These are phyloP conservation scores for Blastobotrys attinorum DNA, from an alignment of 805 yeast genomes.

Conservation along the genomic window DNA sequence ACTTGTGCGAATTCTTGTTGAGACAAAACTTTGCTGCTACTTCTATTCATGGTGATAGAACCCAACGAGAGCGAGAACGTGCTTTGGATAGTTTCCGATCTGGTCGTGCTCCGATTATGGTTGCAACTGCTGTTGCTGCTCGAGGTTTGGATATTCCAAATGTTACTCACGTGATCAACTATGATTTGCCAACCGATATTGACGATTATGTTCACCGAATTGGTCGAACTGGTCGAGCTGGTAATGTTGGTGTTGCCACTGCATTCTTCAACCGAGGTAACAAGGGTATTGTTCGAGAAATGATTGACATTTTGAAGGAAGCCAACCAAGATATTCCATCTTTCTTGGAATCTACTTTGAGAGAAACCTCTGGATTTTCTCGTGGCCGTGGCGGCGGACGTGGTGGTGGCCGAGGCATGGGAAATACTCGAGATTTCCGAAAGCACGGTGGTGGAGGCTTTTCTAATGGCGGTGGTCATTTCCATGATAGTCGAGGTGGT, in stretches of 20 bases:
- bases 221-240: constrained; percentile 99
- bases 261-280: constrained; percentile 97
- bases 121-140: constrained; percentile 99
- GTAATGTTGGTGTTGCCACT: constrained; percentile 97
- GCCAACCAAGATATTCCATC: constrained; percentile 97
- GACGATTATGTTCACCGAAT: constrained; percentile 99
- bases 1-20: constrained; percentile 83
- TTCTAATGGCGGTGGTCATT: constrained; percentile 25
- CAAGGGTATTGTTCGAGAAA: constrained; percentile 79
- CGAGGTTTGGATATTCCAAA: constrained; percentile 99
- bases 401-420: constrained; percentile 31
- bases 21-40: constrained; percentile 92
- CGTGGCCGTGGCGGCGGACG: constrained; percentile 47
- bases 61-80: constrained; percentile 95
- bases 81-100: constrained; percentile 90
- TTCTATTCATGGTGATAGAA: constrained; percentile 98
- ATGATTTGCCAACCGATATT: constrained; percentile 92
- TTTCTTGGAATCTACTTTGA: constrained; percentile 70
- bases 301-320: constrained; percentile 79
- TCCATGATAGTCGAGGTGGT: constrained; percentile 15
- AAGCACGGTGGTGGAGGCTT: constrained; percentile 34
- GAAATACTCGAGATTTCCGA: constrained; percentile 48
- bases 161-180: constrained; percentile 95
- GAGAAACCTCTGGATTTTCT: constrained; percentile 59
- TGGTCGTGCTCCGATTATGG: constrained; percentile 89